These are phyloP conservation scores for Phytophthora parvispora DNA, from an alignment of 352 stramenopile species.

Conservation along the genomic window DNA sequence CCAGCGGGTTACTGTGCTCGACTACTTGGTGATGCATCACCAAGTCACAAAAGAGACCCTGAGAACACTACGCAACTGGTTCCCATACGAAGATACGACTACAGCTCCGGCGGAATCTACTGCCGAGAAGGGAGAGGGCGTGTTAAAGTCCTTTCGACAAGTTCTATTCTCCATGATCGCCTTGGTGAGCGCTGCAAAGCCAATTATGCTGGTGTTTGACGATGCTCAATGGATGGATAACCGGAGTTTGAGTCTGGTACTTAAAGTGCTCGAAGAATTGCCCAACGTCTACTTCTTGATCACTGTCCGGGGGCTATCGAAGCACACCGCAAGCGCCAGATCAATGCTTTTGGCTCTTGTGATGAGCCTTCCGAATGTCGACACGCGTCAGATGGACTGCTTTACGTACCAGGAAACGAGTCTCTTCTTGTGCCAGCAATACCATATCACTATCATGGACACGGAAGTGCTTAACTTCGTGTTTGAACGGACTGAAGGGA, in stretches of 20 bases:
- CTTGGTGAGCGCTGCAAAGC: slow-evolving; percentile 56
- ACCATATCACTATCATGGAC: slow-evolving; percentile 88
- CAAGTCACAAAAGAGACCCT: slow-evolving; percentile 56
- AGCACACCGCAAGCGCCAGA: slow-evolving; percentile 42
- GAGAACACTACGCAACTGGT: slow-evolving; percentile 53
- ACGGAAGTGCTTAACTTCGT: slow-evolving; percentile 82
- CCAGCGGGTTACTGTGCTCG: slow-evolving; percentile 59
- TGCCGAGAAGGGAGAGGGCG: slow-evolving; percentile 50
- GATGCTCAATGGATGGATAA: slow-evolving; percentile 85
- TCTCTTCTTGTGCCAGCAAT: slow-evolving; percentile 80
- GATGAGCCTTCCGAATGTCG: slow-evolving; percentile 34
- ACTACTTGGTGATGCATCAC: slow-evolving; percentile 63
- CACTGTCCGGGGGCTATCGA: slow-evolving; percentile 48
- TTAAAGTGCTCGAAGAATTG: slow-evolving; percentile 65
- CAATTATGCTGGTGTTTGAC: slow-evolving; percentile 78
- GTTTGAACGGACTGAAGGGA: slow-evolving; percentile 71
- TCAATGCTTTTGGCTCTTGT: slow-evolving; percentile 43
- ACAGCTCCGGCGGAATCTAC: slow-evolving; percentile 8
- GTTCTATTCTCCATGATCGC: slow-evolving; percentile 71
- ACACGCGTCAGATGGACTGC: slow-evolving; percentile 48
- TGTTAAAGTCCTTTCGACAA: slow-evolving; percentile 55
- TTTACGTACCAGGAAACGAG: slow-evolving; percentile 78
- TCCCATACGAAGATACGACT: slow-evolving; percentile 46
- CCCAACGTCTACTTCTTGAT: slow-evolving; percentile 71
- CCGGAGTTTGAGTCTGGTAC: slow-evolving; percentile 65